These are phyloP conservation scores for Remersonia thermophila DNA, from an alignment of 2,329 filamentous ascomycete species.

Conservation along the genomic window DNA sequence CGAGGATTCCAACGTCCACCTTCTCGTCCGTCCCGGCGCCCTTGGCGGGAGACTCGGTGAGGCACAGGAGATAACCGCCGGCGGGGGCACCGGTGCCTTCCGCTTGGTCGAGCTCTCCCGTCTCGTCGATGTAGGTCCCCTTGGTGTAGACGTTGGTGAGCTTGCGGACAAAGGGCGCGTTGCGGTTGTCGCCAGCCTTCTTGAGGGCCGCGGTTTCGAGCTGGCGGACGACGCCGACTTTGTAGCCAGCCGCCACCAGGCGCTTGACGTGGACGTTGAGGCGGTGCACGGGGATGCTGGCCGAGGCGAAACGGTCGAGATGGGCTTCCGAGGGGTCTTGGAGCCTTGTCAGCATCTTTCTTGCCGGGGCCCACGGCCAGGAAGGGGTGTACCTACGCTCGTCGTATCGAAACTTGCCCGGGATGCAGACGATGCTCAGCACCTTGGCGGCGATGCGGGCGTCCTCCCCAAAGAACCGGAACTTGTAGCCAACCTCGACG, in stretches of 20 bases:
- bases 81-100: constrained; percentile 36
- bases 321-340: constrained; percentile 80
- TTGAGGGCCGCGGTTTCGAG: constrained; percentile 92
- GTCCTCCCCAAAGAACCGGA: constrained; percentile 93
- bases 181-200: constrained; percentile 87
- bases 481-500: constrained; percentile 96
- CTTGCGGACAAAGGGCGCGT: constrained; percentile 81
- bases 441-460: constrained; percentile 80
- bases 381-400: constrained; percentile 45
- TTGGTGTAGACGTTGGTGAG: constrained; percentile 97
- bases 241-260: constrained; percentile 82
- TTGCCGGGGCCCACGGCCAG: neutral
- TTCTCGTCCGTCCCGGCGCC: constrained; percentile 79
- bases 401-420: constrained; percentile 87
- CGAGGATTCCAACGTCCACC: constrained; percentile 81
- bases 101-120: constrained; percentile 59
- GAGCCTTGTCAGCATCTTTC: constrained; percentile 12
- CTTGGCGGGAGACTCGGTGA: constrained; percentile 75
- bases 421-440: constrained; percentile 90
- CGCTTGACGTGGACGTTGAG: constrained; percentile 89
- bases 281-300: constrained; percentile 86
- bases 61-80: constrained; percentile 83
- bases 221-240: constrained; percentile 90
- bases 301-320: constrained; percentile 81
- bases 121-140: constrained; percentile 91